Conservation (phyloP, 148 eudicot species). For the Heliamphora exappendiculata region DNA sequence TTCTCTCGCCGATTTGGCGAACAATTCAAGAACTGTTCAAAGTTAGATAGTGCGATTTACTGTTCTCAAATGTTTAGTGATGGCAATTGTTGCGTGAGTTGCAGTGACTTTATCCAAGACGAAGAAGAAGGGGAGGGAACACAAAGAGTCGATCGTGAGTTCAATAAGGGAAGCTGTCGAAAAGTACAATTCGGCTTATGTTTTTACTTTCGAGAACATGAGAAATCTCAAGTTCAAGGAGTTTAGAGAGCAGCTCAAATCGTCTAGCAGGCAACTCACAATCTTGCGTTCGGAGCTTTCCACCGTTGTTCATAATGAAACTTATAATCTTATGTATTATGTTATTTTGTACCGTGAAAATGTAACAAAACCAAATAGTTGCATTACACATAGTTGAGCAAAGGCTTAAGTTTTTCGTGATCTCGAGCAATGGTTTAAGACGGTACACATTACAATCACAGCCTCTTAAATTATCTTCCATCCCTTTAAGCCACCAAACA, state of each 20-base stretch:
- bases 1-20: not conserved
- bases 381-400: not conserved
- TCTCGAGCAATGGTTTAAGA: not conserved
- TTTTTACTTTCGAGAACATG: conserved; percentile 78
- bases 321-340: not conserved
- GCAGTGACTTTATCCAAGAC: conserved; percentile 91
- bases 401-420: not conserved
- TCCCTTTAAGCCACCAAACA: not conserved
- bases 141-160: conserved; percentile 61
- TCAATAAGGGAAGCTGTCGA: conserved; percentile 69
- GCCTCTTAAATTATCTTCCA: not conserved
- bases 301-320: not conserved
- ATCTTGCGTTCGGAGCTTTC: not conserved
- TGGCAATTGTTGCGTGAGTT: conserved; percentile 7
- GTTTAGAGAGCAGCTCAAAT: conserved; percentile 74
- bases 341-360: not conserved
- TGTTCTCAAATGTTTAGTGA: not conserved
- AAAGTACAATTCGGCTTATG: conserved; percentile 53
- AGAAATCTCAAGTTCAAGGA: conserved; percentile 90
- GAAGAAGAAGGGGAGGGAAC: conserved; percentile 85
- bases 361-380: not conserved
- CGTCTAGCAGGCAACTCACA: conserved; percentile 52
- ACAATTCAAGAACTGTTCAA: not conserved
- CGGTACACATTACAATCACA: not conserved
- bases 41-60: not conserved